A percentile compares a stretch with the other conserved stretches of the same genome.
phyloP scores from a whole-genome alignment of 2,329 filamentous ascomycete genomes.

The Daldinia sp. region DNA sequence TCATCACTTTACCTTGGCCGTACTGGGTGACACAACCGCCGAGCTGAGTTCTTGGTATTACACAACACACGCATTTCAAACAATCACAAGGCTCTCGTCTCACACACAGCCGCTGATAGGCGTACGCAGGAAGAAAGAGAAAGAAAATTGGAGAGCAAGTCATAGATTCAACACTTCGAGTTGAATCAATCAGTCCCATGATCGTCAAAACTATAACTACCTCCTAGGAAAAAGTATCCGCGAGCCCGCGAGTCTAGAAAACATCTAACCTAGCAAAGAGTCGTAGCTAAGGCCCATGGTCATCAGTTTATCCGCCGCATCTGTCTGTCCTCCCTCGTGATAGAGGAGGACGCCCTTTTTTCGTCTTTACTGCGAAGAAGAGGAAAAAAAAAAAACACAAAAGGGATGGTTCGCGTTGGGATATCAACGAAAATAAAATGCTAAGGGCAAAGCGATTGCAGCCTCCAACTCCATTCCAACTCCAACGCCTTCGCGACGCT shows the following conservation, averaged over 20 bases:
- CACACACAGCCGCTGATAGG: neutral
- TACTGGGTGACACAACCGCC: neutral
- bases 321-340: neutral
- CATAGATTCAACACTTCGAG: conserved; percentile 13
- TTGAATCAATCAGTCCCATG: conserved; percentile 10
- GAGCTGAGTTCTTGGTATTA: neutral
- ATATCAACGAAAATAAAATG: conserved; percentile 22
- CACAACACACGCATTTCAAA: neutral
- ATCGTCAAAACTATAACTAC: conserved; percentile 27
- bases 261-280: neutral
- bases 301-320: conserved; percentile 6
- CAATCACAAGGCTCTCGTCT: no score
- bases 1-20: neutral
- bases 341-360: neutral
- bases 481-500: conserved; percentile 13
- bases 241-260: conserved; percentile 9
- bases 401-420: neutral
- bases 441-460: no score
- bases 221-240: neutral
- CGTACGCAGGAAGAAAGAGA: neutral
- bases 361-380: conserved; percentile 1
- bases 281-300: neutral
- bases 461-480: conserved; percentile 11
- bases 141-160: no score
- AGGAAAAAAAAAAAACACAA: neutral